Percentiles rank a stretch among this genome's conserved stretches.
These are phyloP conservation scores for Syzygium oleosum DNA, from an alignment of 345 rosid species.

Conservation along the genomic window DNA sequence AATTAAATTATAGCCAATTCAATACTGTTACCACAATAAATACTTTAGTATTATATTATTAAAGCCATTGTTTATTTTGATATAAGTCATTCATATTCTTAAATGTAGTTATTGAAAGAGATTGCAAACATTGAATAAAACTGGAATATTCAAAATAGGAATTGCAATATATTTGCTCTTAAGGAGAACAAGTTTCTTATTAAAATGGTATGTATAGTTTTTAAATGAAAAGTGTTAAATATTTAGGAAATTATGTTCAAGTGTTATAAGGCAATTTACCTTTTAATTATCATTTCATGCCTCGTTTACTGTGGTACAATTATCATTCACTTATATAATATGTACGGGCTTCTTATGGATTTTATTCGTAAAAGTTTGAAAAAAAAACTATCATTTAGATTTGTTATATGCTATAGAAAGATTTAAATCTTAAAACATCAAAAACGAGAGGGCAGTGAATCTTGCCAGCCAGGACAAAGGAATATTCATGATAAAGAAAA, in stretches of 20 bases:
- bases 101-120: not conserved
- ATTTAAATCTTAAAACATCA: not conserved
- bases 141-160: not conserved
- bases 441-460: not conserved
- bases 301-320: fast-evolving
- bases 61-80: fast-evolving
- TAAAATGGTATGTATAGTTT: too few species aligned
- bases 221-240: too few species aligned
- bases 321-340: not conserved
- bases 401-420: not conserved
- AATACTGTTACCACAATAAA: not conserved
- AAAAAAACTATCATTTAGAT: too few species aligned
- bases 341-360: not conserved
- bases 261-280: too few species aligned
- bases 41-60: too few species aligned
- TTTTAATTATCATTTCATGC: too few species aligned
- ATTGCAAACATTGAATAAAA: too few species aligned
- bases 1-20: not conserved
- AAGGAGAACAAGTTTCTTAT: not conserved
- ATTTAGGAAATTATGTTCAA: too few species aligned
- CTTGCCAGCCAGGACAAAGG: not conserved
- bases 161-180: not conserved
- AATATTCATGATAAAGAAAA: not conserved
- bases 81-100: not conserved
- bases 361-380: too few species aligned